These are phyloP conservation scores for Diplodia seriata DNA, from an alignment of 2,329 filamentous ascomycete genomes.

Conservation along the genomic window DNA sequence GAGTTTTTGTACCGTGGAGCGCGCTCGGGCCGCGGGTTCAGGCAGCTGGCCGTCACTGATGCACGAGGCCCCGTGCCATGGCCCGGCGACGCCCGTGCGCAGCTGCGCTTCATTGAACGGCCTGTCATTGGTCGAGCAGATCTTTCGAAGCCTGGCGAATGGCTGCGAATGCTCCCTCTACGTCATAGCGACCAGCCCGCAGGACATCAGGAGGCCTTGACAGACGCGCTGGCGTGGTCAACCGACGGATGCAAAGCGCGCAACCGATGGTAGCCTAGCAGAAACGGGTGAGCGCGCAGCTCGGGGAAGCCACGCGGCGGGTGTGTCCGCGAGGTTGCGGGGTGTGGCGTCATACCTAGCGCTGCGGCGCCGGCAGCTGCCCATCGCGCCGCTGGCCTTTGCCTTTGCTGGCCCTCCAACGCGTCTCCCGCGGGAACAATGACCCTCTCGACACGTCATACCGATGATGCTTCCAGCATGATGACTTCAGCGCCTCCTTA, in stretches of 20 bases:
- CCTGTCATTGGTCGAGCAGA: background rate
- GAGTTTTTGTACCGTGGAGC: background rate
- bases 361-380: background rate
- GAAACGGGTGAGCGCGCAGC: background rate
- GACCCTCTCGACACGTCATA: background rate
- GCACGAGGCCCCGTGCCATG: background rate
- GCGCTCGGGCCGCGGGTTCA: background rate
- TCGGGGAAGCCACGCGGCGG: background rate
- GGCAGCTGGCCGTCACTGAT: background rate
- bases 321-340: background rate
- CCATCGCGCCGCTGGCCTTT: background rate
- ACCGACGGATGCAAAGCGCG: background rate
- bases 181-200: background rate
- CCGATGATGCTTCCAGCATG: background rate
- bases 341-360: background rate
- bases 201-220: background rate
- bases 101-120: background rate
- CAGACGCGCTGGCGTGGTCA: background rate
- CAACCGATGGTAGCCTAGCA: background rate
- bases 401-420: background rate
- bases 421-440: background rate
- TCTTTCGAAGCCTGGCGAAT: background rate
- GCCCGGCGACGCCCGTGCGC: background rate
- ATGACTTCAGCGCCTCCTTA: background rate
- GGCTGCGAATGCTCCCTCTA: background rate